phyloP scores from a whole-genome alignment of 78 protist species.

The Polysphondylium violaceum region DNA sequence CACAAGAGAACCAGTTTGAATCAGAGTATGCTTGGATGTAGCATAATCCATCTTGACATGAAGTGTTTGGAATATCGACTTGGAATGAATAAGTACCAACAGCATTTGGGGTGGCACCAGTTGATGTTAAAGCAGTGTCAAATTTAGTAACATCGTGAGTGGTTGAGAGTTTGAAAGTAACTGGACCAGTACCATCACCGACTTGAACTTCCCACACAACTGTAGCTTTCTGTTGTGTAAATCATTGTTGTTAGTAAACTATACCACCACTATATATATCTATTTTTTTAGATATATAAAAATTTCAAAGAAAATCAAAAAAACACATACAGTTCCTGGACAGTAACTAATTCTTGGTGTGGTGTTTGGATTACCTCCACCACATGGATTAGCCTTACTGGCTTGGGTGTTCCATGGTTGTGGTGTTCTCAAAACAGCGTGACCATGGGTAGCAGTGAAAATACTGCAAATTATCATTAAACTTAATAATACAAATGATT shows the following conservation, averaged over 20 bases:
- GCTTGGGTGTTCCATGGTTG: slow-evolving; percentile 29
- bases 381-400: slow-evolving; percentile 23
- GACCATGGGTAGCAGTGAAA: not conserved
- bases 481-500: not conserved
- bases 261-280: not conserved
- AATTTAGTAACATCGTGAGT: not conserved
- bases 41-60: slow-evolving; percentile 5
- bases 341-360: slow-evolving; percentile 9
- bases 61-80: slow-evolving; percentile 12
- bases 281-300: no score
- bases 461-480: not conserved
- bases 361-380: slow-evolving; percentile 10
- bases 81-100: not conserved
- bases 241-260: no score
- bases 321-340: no score
- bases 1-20: slow-evolving; percentile 40
- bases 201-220: slow-evolving; percentile 33
- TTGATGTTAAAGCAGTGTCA: not conserved
- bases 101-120: not conserved
- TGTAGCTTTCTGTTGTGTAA: not conserved
- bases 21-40: not conserved
- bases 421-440: slow-evolving; percentile 35
- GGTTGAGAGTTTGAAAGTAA: not conserved
- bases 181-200: slow-evolving; percentile 64
- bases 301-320: no score